Base-by-base conservation (phyloP, 371 early-diverging fungal species). In the Zychaea mexicana region DNA sequence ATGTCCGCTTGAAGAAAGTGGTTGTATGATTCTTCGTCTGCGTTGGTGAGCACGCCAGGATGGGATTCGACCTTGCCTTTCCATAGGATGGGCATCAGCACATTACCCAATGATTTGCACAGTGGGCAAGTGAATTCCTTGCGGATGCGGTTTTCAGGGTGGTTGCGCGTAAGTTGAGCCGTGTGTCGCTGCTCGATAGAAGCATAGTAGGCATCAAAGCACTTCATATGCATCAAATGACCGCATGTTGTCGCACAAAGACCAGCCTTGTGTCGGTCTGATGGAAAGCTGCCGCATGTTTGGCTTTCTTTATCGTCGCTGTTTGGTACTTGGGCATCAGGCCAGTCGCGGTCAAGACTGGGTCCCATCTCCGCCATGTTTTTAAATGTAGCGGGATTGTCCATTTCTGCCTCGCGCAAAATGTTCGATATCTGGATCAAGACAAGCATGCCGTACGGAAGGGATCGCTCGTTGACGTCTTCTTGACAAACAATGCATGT, bases 401-500 rank as follows among this genome's bases (percentile, higher is more conserved):
- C 84, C 6, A 86, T 68, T 65, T 85, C 78, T 6, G 92, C 87
- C 13, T 83, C 85, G 21, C 91, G 84, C 57, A 92, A 71, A 8
- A 91, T 86, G 39, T 88, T 88, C 19, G 89, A 90, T 0, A 91
- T 87, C 65, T 97, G 97, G 0, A 93, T 78, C 32, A 94, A 78
- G 2, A 90, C 87, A 33, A 98, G 79, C 61, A 95, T 82, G 26
- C 98, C 98, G 73, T 92, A 96, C 4, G 77, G 76, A 27, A 91
- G 77, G 52, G 86, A 80, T 21, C 78, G 72, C 21, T 83, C 79
- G 47, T 88, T 87, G 36, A 91, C 90, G 62, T 92, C 92, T 74
- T 96, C 98, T 72, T 96, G 96, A 66, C 98, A 98, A 3, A 96
- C 92, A 60, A 98, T 96, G 72, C 98, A 98, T 2, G 90, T 88